Conservation (phyloP, 371 early-diverging fungal species). For the Mycotypha africana region DNA sequence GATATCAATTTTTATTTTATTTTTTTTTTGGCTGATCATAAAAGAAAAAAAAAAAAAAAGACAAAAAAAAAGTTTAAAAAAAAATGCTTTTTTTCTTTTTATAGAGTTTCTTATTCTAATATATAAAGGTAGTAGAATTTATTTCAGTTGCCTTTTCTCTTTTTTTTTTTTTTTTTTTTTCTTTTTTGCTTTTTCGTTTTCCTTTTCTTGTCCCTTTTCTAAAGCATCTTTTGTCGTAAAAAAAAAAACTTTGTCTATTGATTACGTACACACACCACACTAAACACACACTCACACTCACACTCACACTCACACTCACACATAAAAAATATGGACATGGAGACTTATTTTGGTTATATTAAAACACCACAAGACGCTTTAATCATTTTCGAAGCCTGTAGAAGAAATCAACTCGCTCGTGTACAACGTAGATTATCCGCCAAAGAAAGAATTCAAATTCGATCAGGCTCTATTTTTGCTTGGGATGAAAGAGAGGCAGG, state of each 20-base stretch:
- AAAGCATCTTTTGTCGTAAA: too few relatives aligned
- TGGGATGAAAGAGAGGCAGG: conserved; percentile 85
- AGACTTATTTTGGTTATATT: conserved; percentile 59
- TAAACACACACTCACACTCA: too few relatives aligned
- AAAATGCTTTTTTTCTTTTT: conserved; percentile 1
- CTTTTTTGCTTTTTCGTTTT: conserved; percentile 1
- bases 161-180: conserved; percentile 4
- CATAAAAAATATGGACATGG: conserved; percentile 19
- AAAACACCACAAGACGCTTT: conserved; percentile 79
- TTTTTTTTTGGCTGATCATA: conserved; percentile 25
- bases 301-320: too few relatives aligned
- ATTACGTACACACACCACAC: too few relatives aligned
- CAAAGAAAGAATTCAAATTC: conserved; percentile 55
- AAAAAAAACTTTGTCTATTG: too few relatives aligned
- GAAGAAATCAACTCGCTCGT: conserved; percentile 56
- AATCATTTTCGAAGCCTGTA: conserved; percentile 80
- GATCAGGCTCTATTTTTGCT: conserved; percentile 79
- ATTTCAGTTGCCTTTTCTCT: background rate
- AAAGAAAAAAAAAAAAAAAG: too few relatives aligned
- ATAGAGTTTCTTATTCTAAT: background rate
- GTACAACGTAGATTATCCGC: conserved; percentile 73
- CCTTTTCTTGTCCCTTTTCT: background rate
- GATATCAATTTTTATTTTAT: background rate
- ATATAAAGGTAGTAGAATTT: background rate
- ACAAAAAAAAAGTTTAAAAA: conserved; percentile 26